A percentile compares a stretch with the other conserved stretches of the same genome.
phyloP scores from a whole-genome alignment of 768 basidiomycete species.

The Astraeus odoratus region DNA sequence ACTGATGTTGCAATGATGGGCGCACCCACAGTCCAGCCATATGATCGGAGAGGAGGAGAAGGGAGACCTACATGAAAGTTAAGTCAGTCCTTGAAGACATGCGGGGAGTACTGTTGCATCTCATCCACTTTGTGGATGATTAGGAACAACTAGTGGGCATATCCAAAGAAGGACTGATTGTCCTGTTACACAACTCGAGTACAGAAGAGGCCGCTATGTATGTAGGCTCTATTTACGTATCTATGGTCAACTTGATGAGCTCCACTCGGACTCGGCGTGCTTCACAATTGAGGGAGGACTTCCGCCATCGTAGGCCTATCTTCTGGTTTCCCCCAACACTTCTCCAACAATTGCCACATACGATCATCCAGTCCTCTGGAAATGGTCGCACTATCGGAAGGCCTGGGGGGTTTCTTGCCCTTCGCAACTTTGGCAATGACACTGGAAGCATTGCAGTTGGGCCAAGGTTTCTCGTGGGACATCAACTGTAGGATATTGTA shows the following conservation, averaged over 20 bases:
- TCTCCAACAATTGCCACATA: constrained; percentile 37
- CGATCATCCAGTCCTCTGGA: constrained; percentile 39
- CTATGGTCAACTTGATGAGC: no score
- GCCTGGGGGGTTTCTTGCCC: constrained; percentile 38
- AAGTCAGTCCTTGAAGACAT: constrained; percentile 33
- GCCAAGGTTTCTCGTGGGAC: constrained; percentile 47
- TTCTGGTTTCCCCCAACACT: constrained; percentile 37
- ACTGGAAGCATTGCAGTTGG: no score
- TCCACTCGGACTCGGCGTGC: no score
- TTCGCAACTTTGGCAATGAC: constrained; percentile 38
- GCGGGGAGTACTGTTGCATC: constrained; percentile 44
- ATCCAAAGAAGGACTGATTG: no score
- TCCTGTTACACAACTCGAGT: no score
- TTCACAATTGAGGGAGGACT: constrained; percentile 22
- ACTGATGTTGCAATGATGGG: constrained; percentile 81
- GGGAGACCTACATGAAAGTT: constrained; percentile 34
- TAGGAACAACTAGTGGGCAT: no score
- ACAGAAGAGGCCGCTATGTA: constrained; percentile 34
- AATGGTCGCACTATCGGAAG: constrained; percentile 26
- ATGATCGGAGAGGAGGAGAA: constrained; percentile 51
- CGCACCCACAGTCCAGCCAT: constrained; percentile 57
- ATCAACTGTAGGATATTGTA: constrained; percentile 31
- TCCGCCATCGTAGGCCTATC: constrained; percentile 36
- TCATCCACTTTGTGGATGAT: no score
- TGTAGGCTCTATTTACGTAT: no score